Conservation (phyloP, 2,329 filamentous ascomycete genomes). For the Lachnellula willkommii region DNA sequence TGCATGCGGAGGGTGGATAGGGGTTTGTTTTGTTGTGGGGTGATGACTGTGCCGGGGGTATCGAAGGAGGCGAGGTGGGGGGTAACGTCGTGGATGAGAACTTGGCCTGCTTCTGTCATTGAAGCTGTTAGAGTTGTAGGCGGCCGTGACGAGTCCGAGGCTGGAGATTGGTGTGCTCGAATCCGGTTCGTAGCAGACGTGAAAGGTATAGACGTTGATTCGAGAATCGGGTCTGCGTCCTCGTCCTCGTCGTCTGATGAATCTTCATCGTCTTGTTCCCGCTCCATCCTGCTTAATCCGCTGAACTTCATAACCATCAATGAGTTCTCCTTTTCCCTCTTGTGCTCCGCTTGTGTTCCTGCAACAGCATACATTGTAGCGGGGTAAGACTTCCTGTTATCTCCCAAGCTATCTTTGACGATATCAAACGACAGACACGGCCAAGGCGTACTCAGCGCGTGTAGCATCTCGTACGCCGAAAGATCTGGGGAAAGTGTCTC, state of each 20-base stretch:
- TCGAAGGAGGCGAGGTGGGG: constrained; percentile 87
- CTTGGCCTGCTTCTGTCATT: constrained; percentile 84
- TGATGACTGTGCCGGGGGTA: constrained; percentile 73
- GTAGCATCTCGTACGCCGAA: constrained; percentile 96
- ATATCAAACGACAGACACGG: constrained; percentile 96
- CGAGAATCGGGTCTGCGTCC: constrained; percentile 79
- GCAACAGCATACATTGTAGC: constrained; percentile 92
- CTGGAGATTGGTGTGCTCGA: constrained; percentile 74
- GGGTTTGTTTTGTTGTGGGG: constrained; percentile 81
- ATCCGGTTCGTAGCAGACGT: constrained; percentile 90
- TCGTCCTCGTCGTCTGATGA: constrained; percentile 69
- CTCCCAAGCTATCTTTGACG: constrained; percentile 76
- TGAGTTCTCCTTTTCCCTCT: constrained; percentile 77
- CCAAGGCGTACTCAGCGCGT: constrained; percentile 91
- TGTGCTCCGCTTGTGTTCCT: constrained; percentile 82
- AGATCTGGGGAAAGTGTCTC: constrained; percentile 88
- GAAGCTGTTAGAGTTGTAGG: constrained; percentile 80
- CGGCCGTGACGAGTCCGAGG: constrained; percentile 63
- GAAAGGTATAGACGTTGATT: constrained; percentile 83
- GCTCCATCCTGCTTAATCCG: constrained; percentile 81
- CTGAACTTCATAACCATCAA: constrained; percentile 96
- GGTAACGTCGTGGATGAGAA: constrained; percentile 92
- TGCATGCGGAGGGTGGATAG: constrained; percentile 83
- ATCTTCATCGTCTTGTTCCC: constrained; percentile 59
- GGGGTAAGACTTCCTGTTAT: constrained; percentile 87